Base-by-base conservation (phyloP, 129 eudicot genomes). In the Logfia minima region DNA sequence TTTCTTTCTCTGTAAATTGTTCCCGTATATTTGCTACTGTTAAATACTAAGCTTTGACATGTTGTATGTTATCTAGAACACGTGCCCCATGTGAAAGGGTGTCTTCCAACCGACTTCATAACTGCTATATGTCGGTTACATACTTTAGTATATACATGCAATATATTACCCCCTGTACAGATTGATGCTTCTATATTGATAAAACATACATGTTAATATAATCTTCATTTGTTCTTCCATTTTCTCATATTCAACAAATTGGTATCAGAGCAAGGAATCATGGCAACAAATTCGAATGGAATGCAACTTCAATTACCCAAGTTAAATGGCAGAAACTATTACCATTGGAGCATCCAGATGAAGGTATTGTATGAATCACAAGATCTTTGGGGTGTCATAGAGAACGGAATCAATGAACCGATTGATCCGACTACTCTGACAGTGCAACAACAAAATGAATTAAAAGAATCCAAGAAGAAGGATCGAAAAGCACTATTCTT, bases 351-450 rank as follows among this genome's bases (percentile, higher is more conserved):
- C n/a, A 32, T 48, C 6, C 58, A 41, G 9, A 65, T 76, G 75
- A 68, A 53, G 22, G 29, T 77, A 5, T 32, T n/a, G 21, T 73
- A 64, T 21, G 65, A 77, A 52, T 77, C 81, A 14, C 48, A 77
- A 51, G 75, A 66, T 31, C 23, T 77, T 4, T 77, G 81, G 81
- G 60, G 39, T 23, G 59, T 67, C 5, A 68, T 77, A 10, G 75
- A 23, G 32, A 53, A 66, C 31, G 75, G 56, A 11, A 34, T 4
- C 5, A 53, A 31, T 26, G 75, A 22, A 77, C 55, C 53, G 6
- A 0, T 11, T 0, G 43, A 45, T 28, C 66, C 34, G 2, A 53
- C 21, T 5, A n/a, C 21, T 5, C 23, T 70, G 35, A 70, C 75
- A 45, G 8, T 5, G 3, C 11, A 51, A 7, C 60, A 70, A 70